A percentile compares a stretch with the other conserved stretches of the same genome.
Conservation (phyloP, 805 yeast species). For the Pichia paraexigua region DNA sequence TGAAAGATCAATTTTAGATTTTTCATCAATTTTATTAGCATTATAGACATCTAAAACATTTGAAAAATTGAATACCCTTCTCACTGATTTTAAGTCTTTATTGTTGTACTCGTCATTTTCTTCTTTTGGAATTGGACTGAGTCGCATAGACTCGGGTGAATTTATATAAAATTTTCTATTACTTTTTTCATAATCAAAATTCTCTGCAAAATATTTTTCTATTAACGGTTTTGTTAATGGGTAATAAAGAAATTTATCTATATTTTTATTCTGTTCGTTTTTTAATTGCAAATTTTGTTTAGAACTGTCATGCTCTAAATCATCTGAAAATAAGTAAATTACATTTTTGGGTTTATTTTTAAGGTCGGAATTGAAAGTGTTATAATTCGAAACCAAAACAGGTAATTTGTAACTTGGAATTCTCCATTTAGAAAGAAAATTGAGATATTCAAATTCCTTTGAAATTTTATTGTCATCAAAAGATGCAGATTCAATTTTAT, state of each 20-base stretch:
- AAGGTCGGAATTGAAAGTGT: not conserved
- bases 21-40: too few species aligned
- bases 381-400: not conserved
- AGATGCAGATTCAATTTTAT: not conserved
- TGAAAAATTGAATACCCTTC: not conserved
- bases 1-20: not conserved
- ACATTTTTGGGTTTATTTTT: not conserved
- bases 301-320: not conserved
- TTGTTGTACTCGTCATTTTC: not conserved
- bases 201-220: not conserved
- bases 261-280: not conserved
- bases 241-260: slow-evolving; percentile 1
- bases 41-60: not conserved
- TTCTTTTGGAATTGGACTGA: not conserved
- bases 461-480: not conserved
- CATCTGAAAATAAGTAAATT: not conserved
- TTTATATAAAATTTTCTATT: not conserved
- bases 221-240: not conserved
- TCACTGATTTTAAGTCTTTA: not conserved
- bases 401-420: not conserved
- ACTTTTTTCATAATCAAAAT: not conserved
- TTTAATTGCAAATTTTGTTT: not conserved
- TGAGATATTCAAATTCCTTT: not conserved
- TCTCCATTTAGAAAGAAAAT: not conserved
- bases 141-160: not conserved